Evolutionary conservation across 345 rosid species (phyloP).

Genomic region (Passiflora organensis): DNA sequence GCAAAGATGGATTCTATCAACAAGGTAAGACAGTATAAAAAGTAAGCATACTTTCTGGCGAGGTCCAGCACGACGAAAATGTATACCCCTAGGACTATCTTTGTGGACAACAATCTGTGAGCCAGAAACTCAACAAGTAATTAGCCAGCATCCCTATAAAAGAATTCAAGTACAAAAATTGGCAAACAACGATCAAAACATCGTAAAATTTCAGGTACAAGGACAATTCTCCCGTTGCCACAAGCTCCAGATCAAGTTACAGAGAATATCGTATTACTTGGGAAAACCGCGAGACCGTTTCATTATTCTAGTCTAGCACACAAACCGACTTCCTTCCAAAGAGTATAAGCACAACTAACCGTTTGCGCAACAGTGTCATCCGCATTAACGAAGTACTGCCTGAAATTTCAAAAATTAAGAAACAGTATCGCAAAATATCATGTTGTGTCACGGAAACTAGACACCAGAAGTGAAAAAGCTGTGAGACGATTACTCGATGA

Average conservation of each 20-base stretch:
- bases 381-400: constrained; percentile 37
- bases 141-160: not conserved
- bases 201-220: no score
- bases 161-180: not conserved
- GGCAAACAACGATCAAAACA: not conserved
- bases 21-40: not conserved
- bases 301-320: no score
- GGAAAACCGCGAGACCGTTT: no score
- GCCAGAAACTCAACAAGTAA: not conserved
- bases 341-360: constrained; percentile 18
- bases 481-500: not conserved
- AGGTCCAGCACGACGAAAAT: constrained; percentile 48
- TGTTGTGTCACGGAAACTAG: not conserved
- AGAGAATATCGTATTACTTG: no score
- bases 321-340: not conserved
- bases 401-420: no score
- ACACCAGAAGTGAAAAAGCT: not conserved
- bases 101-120: constrained; percentile 34
- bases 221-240: no score
- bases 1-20: not conserved
- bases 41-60: constrained; percentile 38
- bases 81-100: constrained; percentile 30
- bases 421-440: not conserved
- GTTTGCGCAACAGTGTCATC: constrained; percentile 35
- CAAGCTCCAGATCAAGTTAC: no score